Base-by-base conservation (phyloP, 1,284 basidiomycete genomes). In the Stereum hirsutum region DNA sequence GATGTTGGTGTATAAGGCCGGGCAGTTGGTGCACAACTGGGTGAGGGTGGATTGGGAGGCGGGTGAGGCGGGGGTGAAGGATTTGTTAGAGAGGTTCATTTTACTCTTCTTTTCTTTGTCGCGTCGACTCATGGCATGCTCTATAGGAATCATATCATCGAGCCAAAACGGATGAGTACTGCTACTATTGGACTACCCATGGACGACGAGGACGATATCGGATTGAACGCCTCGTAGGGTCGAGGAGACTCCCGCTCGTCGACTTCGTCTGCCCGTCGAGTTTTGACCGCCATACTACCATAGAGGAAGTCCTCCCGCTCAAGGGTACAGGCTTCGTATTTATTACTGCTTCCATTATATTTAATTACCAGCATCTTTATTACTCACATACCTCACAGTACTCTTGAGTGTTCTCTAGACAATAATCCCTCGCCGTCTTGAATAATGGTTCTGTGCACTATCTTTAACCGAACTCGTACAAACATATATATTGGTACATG, bases 31-130 rank as follows among this genome's bases (percentile, higher is more conserved):
- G 19, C 74, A 86, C 52, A 88, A 83, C 40, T 88, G 88, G 81
- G 82, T 90, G 3, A 71, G 89, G 17, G 83, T 91, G 2, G 88
- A 91, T 57, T 88, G 83, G 82, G 88, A 89, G 56, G 83, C 83
- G 0, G 78, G 76, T 6, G 55, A 63, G 25, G 72, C 69, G 15
- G 81, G 78, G n/a, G 57, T 88, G 0, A 76, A 82, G 47, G 81
- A 84, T 24, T 63, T 87, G 2, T 65, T 89, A 8, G 64, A 69
- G 50, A 20, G 20, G 19, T 36, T 36, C 34, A 15, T 15, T 36
- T 19, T n/a, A 20, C 19, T 20, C 34, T 36, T 20, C 11, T 20
- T 12, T 20, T 15, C 11, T 36, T 36, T 36, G 34, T 27, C 35
- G 14, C 27, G n/a, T 43, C n/a, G 21, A 39, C 21, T 35, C 27